These are phyloP conservation scores for Fusarium brachygibbosum DNA, from an alignment of 2,329 filamentous ascomycete species.

Conservation along the genomic window DNA sequence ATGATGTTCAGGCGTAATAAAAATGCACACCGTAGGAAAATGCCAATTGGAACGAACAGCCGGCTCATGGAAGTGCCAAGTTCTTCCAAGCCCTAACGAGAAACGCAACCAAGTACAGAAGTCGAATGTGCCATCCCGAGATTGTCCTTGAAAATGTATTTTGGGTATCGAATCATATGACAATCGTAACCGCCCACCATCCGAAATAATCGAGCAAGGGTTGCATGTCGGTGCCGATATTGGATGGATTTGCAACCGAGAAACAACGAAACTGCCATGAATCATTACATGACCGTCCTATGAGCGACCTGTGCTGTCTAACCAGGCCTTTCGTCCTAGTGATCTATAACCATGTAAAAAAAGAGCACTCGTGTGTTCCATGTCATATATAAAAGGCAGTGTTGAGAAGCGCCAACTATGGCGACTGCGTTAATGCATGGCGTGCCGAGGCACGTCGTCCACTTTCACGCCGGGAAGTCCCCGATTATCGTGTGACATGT, in stretches of 20 bases:
- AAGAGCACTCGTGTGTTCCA: conserved; percentile 23
- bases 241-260: conserved; percentile 17
- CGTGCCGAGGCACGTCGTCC: conserved; percentile 49
- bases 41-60: conserved; percentile 10
- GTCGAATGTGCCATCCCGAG: conserved; percentile 30
- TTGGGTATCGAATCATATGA: conserved; percentile 41
- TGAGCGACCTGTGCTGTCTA: conserved; percentile 50
- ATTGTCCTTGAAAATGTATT: conserved; percentile 35
- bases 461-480: conserved; percentile 51
- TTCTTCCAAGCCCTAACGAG: conserved; percentile 8
- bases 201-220: conserved; percentile 27
- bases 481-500: conserved; percentile 53
- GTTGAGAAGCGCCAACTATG: conserved; percentile 7
- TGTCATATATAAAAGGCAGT: conserved; percentile 8
- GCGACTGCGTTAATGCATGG: conserved; percentile 46
- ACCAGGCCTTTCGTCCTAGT: conserved; percentile 46
- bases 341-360: conserved; percentile 40
- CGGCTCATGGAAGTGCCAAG: background rate
- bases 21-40: conserved; percentile 1
- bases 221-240: conserved; percentile 13
- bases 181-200: conserved; percentile 22
- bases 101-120: conserved; percentile 23
- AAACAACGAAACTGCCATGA: conserved; percentile 24
- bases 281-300: conserved; percentile 21
- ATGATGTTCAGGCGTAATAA: background rate